Base-by-base conservation (phyloP, 129 eudicot species). In the Escallonia rubra region DNA sequence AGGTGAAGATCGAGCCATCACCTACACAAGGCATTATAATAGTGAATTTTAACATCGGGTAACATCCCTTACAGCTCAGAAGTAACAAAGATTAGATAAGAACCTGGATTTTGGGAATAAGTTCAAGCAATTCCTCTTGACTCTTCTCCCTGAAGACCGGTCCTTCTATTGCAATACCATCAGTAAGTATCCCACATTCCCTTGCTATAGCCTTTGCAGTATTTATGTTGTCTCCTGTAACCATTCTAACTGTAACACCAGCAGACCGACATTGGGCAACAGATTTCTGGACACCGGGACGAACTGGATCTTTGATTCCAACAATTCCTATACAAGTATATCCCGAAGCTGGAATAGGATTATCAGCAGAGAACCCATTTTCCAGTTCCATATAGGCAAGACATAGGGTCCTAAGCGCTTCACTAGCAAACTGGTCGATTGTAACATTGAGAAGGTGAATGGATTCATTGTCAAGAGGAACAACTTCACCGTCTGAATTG, bases 81-180 rank as follows among this genome's bases (percentile, higher is more conserved):
- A 0, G 34, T 34, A 39, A 42, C 14, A 58, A 16, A 63, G 61
- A 71, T 23, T 47, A 16, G 14, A 13, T 40, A 57, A 8, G 8
- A 50, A 89, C 98, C 96, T 86, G 98, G 43, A 93, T 86, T 71
- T 84, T 89, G 41, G 98, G 98, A 65, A 93, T 85, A 13, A 89
- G 14, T 66, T 71, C 84, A 10, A 60, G 76, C 85, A 86, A 73
- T 76, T 89, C 96, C 74, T 84, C 95, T 41, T 65, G 49, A n/a
- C 74, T 85, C 78, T 78, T 89, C 78, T 89, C 98, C 12, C 96
- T 88, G 41, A 93, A 93, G 39, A 79, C 96, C 10, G 95, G 95
- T 74, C 98, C 96, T 79, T 93, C 98, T 5, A 93, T 93, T n/a
- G 98, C 96, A n/a, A 89, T 78, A 42, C 98, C 96, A 62, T 93